Evolutionary conservation across 352 stramenopile genomes (phyloP).

Genomic region (Pythium scleroteichum): DNA sequence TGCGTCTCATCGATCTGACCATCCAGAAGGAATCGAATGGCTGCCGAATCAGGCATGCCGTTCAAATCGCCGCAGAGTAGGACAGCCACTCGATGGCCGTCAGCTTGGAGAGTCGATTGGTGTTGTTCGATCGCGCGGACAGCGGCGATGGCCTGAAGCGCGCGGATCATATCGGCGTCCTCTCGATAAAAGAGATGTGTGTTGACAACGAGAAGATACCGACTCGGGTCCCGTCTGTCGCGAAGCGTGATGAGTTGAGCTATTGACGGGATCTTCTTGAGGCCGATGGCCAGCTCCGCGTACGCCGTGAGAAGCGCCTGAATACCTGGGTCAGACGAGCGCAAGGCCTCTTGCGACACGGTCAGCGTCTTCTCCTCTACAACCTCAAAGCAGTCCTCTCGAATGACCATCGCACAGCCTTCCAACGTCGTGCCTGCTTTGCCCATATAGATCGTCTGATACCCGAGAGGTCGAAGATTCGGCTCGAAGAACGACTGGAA

Average conservation of each 20-base stretch:
- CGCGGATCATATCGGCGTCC: slow-evolving; percentile 66
- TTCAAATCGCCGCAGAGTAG: slow-evolving; percentile 34
- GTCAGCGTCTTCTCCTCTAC: slow-evolving; percentile 45
- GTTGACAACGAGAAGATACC: slow-evolving; percentile 58
- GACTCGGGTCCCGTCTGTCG: slow-evolving; percentile 23
- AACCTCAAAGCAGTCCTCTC: slow-evolving; percentile 45
- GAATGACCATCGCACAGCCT: slow-evolving; percentile 64
- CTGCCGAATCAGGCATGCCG: slow-evolving; percentile 34
- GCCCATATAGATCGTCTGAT: slow-evolving; percentile 50
- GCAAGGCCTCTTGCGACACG: slow-evolving; percentile 38
- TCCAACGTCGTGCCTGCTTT: slow-evolving; percentile 73
- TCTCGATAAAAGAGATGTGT: slow-evolving; percentile 79
- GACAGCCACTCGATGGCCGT: slow-evolving; percentile 28
- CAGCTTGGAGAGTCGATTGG: slow-evolving; percentile 6
- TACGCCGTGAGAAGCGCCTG: slow-evolving; percentile 43
- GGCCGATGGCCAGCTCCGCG: slow-evolving; percentile 51
- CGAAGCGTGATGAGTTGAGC: slow-evolving; percentile 59
- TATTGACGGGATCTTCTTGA: slow-evolving; percentile 61
- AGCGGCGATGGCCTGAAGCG: slow-evolving; percentile 54
- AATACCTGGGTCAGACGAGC: slow-evolving; percentile 35
- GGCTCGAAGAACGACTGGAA: slow-evolving; percentile 62
- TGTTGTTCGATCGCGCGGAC: slow-evolving; percentile 40
- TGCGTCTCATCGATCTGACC: slow-evolving; percentile 46
- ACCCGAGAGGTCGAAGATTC: slow-evolving; percentile 53
- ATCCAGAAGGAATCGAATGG: slow-evolving; percentile 55